Evolutionary conservation across 164 flowering plant genomes (phyloP).

Genomic region (Vitis amurensis): DNA sequence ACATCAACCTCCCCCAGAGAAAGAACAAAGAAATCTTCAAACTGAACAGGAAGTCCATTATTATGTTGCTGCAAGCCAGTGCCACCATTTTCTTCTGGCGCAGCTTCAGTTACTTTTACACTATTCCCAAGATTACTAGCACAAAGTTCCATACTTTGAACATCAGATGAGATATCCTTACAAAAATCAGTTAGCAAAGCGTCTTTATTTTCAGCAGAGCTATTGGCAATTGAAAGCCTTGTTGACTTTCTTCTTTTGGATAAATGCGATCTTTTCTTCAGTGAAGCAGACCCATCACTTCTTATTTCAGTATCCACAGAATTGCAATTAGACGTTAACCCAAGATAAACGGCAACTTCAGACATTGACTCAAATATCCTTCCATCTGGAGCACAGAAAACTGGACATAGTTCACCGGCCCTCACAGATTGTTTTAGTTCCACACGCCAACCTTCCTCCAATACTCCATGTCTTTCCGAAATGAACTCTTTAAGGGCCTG

Average conservation of each 20-base stretch:
- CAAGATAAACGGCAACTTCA: constrained; percentile 66
- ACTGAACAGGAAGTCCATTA: constrained; percentile 78
- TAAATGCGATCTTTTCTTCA: constrained; percentile 31
- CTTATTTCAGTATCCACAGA: constrained; percentile 28
- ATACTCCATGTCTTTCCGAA: constrained; percentile 49
- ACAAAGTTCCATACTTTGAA: constrained; percentile 21
- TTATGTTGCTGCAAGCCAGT: constrained; percentile 26
- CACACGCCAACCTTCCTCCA: constrained; percentile 73
- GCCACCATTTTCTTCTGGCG: constrained; percentile 20
- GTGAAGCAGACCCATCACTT: constrained; percentile 28
- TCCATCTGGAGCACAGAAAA: constrained; percentile 73
- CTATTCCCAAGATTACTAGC: constrained; percentile 16
- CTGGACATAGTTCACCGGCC: constrained; percentile 31
- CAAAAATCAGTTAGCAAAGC: constrained; percentile 14
- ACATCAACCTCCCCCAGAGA: constrained; percentile 68
- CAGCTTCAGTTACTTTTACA: constrained; percentile 27
- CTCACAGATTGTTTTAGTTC: constrained; percentile 42
- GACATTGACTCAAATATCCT: constrained; percentile 57
- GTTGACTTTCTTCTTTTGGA: constrained; percentile 43
- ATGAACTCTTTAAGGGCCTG: constrained; percentile 54
- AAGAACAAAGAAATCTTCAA: constrained; percentile 77
- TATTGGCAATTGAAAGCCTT: constrained; percentile 32
- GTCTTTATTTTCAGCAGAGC: constrained; percentile 40
- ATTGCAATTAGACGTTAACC: constrained; percentile 32
- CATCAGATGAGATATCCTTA: constrained; percentile 28